Percentiles rank a stretch among this genome's conserved stretches.
phyloP scores from a whole-genome alignment of 768 basidiomycete genomes.

The Boletus vinaceobasis region DNA sequence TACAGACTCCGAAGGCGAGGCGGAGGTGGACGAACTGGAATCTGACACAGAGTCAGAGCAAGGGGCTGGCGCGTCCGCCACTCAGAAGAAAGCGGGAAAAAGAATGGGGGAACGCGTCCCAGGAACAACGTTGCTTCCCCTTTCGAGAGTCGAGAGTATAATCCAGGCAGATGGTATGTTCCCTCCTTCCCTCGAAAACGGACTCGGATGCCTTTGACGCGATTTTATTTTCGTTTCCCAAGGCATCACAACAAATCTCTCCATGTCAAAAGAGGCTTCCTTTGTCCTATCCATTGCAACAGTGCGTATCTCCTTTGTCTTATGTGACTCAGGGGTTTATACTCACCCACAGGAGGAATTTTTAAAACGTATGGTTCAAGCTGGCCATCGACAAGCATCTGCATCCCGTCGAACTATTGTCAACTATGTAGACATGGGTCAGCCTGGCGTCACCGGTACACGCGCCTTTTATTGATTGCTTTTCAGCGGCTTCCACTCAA shows the following conservation, averaged over 20 bases:
- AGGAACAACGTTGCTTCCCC: constrained; percentile 67
- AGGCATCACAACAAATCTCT: constrained; percentile 60
- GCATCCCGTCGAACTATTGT: constrained; percentile 56
- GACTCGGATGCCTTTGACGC: constrained; percentile 15
- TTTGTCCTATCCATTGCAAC: constrained; percentile 76
- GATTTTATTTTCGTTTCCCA: constrained; percentile 10
- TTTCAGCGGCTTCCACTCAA: constrained; percentile 52
- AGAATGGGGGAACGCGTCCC: constrained; percentile 44
- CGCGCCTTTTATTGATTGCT: constrained; percentile 3
- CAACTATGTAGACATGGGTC: constrained; percentile 76
- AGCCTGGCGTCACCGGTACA: constrained; percentile 20
- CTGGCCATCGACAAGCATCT: constrained; percentile 63
- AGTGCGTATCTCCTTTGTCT: constrained; percentile 37
- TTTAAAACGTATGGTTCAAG: constrained; percentile 68
- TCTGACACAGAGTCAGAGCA: constrained; percentile 32
- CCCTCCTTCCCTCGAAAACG: constrained; percentile 5
- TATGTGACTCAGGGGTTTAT: constrained; percentile 10
- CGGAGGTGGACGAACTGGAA: constrained; percentile 34
- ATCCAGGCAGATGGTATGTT: constrained; percentile 71
- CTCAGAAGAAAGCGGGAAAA: constrained; percentile 29
- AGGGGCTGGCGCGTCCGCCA: constrained; percentile 21
- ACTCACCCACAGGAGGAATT: constrained; percentile 69
- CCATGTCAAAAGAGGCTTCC: constrained; percentile 71
- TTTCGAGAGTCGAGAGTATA: constrained; percentile 68
- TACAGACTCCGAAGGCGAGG: constrained; percentile 34